phyloP scores from a whole-genome alignment of 2,329 filamentous ascomycete genomes.

The Akanthomyces lecanii region DNA sequence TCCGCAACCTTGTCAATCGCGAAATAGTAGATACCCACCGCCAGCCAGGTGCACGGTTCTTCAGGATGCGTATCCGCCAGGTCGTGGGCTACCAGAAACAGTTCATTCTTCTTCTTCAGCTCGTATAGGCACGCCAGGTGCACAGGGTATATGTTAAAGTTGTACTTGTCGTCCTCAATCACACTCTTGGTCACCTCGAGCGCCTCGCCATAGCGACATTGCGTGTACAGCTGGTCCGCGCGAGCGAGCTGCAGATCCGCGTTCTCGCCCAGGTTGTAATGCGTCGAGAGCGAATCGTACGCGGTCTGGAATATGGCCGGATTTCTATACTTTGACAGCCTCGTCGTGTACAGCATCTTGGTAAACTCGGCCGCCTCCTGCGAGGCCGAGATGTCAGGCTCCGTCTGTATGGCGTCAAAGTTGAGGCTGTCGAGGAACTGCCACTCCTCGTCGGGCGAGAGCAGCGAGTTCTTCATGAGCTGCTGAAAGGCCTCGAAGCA shows the following conservation, averaged over 20 bases:
- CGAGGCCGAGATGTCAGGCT: conserved; percentile 60
- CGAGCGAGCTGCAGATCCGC: conserved; percentile 86
- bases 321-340: conserved; percentile 91
- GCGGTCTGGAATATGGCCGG: conserved; percentile 77
- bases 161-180: conserved; percentile 78
- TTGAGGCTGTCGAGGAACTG: conserved; percentile 82
- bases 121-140: conserved; percentile 91
- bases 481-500: conserved; percentile 98
- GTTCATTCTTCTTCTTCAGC: conserved; percentile 76
- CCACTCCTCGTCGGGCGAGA: conserved; percentile 87
- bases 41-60: conserved; percentile 88
- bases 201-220: conserved; percentile 88
- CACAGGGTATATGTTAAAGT: conserved; percentile 82
- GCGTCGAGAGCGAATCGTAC: conserved; percentile 85
- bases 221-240: conserved; percentile 88
- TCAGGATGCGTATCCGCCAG: conserved; percentile 87
- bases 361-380: conserved; percentile 92
- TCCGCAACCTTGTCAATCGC: conserved; percentile 85
- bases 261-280: conserved; percentile 83
- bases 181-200: conserved; percentile 79
- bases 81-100: conserved; percentile 90
- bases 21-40: conserved; percentile 93
- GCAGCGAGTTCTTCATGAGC: conserved; percentile 91
- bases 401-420: conserved; percentile 75
- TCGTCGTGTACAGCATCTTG: conserved; percentile 92